Evolutionary conservation across 2,329 filamentous ascomycete genomes (phyloP), one percentile per base, ranked within the genome.

Genomic region (Westerdykella aurantiaca): DNA sequence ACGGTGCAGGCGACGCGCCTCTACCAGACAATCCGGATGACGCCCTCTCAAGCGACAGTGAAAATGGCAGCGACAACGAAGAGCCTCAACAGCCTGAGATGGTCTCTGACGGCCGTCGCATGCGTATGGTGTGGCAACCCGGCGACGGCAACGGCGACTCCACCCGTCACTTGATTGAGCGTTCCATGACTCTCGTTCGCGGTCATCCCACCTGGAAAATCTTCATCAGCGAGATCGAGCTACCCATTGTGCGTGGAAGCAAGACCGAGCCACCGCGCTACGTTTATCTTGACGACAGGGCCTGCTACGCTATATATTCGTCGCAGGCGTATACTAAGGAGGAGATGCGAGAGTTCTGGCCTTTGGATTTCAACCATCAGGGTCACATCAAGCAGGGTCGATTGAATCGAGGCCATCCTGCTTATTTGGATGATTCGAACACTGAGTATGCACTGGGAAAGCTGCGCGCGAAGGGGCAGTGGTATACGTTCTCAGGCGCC

Each of bases 241-340:
- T 57, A 10, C 45, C 51, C 2, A 55, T 69, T 29, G 48, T 47
- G 21, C 55, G 52, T 7, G 53, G 54, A 10, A 49, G 50, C 21
- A 31, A 43, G 6, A 54, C 56, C 12, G 54, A 63, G 42, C 66
- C 66, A 6, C 69, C 69, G 2, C 58, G 53, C 14, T 64, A 64
- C 37, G 62, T 68, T n/a, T 62, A 67, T 31, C 62, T 72, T 2
- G 69, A 72, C 45, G 69, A 72, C 39, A 47, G 50, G 13, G 63
- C 68, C 3, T 64, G 58, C 17, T 62, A 62, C 41, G 57, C 61
- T 3, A 58, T 72, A 6, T 51, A 56, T 14, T 37, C 41, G 5
- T 66, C 65, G 18, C 53, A 63, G 18, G 55, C 55, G 10, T 63
- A 66, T 41, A 55, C 43, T 1, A 39, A 49, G 13, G 38, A 49